phyloP scores from a whole-genome alignment of 345 rosid genomes.

The Mangifera indica region DNA sequence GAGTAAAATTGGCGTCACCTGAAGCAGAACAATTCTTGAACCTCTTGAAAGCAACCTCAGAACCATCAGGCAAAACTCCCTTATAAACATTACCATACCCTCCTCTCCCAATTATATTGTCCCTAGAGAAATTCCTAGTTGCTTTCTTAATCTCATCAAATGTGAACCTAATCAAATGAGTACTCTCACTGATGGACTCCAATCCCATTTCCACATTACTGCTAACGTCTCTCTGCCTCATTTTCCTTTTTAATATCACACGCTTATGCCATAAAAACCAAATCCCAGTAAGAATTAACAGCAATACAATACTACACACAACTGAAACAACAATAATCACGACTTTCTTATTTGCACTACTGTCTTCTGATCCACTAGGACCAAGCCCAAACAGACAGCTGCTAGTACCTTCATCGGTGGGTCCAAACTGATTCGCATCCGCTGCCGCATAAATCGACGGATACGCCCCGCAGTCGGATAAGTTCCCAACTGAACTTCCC shows the following conservation, averaged over 20 bases:
- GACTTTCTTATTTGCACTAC: slow-evolving; percentile 25
- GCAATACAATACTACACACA: slow-evolving; percentile 33
- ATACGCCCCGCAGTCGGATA: slow-evolving; percentile 62
- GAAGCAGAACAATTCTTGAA: slow-evolving; percentile 85
- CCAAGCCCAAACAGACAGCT: slow-evolving; percentile 62
- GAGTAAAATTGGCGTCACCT: slow-evolving; percentile 68
- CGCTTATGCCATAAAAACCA: slow-evolving; percentile 45
- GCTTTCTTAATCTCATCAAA: slow-evolving; percentile 79
- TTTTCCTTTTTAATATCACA: slow-evolving; percentile 30
- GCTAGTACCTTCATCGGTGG: slow-evolving; percentile 59
- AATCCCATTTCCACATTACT: slow-evolving; percentile 40
- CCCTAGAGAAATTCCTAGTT: slow-evolving; percentile 67
- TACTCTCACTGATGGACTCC: slow-evolving; percentile 62
- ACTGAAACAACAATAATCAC: slow-evolving; percentile 34
- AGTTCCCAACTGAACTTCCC: slow-evolving; percentile 53
- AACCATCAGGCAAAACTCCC: slow-evolving; percentile 62
- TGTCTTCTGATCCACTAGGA: slow-evolving; percentile 20
- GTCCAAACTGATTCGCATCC: slow-evolving; percentile 54
- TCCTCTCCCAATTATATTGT: slow-evolving; percentile 73
- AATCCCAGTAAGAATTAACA: slow-evolving; percentile 33
- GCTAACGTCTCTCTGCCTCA: slow-evolving; percentile 22
- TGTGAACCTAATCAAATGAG: slow-evolving; percentile 57
- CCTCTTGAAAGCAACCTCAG: slow-evolving; percentile 87
- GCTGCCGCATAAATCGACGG: slow-evolving; percentile 77
- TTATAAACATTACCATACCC: slow-evolving; percentile 88